Percentiles rank a stretch among this genome's conserved stretches.
phyloP scores from a whole-genome alignment of 2,329 filamentous ascomycete genomes.

The Hypoxylon sp. region DNA sequence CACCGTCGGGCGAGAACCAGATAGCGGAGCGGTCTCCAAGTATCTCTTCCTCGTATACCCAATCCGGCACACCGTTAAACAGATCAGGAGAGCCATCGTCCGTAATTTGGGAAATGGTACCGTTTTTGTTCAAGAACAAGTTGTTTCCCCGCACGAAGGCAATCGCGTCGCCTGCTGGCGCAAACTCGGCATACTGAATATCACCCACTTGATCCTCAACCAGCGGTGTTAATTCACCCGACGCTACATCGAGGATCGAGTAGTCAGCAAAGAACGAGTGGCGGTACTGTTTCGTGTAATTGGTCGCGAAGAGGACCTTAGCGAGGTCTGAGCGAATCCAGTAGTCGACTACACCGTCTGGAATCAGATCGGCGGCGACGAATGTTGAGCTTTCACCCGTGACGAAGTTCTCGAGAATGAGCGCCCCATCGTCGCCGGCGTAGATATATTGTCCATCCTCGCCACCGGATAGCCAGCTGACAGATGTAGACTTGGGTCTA shows the following conservation, averaged over 20 bases:
- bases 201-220: conserved; percentile 71
- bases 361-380: conserved; percentile 69
- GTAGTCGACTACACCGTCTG: conserved; percentile 67
- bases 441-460: conserved; percentile 74
- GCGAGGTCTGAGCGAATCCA: conserved; percentile 72
- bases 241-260: conserved; percentile 71
- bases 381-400: conserved; percentile 69
- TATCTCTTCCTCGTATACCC: conserved; percentile 73
- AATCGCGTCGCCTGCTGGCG: conserved; percentile 68
- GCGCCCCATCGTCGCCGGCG: conserved; percentile 61
- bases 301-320: conserved; percentile 72
- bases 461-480: conserved; percentile 70
- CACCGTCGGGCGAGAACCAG: conserved; percentile 70
- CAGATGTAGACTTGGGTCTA: conserved; percentile 60
- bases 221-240: conserved; percentile 66
- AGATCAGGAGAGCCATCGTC: conserved; percentile 70
- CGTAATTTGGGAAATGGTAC: conserved; percentile 69
- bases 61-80: conserved; percentile 75
- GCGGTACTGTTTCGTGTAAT: conserved; percentile 77
- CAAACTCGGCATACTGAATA: conserved; percentile 75
- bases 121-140: conserved; percentile 70
- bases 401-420: conserved; percentile 73
- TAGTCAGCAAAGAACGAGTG: conserved; percentile 78
- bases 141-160: conserved; percentile 78
- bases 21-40: conserved; percentile 64